Evolutionary conservation across 495 filamentous ascomycete species (phyloP), one percentile per base, ranked within the genome.

Genomic region (Neurospora tetraspora): DNA sequence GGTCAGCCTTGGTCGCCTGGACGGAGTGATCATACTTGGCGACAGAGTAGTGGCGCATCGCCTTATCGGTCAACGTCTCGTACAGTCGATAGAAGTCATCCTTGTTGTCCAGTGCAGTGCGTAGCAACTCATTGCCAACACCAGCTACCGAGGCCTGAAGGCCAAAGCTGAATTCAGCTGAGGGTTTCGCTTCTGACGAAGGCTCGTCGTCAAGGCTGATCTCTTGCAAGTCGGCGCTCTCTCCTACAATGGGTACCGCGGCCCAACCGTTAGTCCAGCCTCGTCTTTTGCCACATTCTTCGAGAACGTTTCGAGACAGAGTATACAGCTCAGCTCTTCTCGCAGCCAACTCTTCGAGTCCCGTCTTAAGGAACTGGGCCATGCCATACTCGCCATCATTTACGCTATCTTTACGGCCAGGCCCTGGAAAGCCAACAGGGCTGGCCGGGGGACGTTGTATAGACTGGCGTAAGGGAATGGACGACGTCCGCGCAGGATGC

Each of bases 221-320:
- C 3, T 90, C 87, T 71, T 88, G 85, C 83, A 91, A 85, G 12
- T 83, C 83, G 16, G 76, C 83, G 6, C 82, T 78, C 70, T 88
- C 82, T 45, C 42, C 42, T 36, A 89, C 84, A 3, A 86, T 80
- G n/a, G 85, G 86, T 23, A 93, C 84, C 36, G 89, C 84, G 40
- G 84, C 84, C 93, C 93, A 96, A 7, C 91, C 93, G 71, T 92
- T 87, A 12, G 83, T 85, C 94, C 95, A 98, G 10, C 90, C 91
- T 39, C 89, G 83, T 69, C 89, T 87, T 76, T 86, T 88, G 11
- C 92, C 94, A 74, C 93, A 86, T 71, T 88, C 86, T 75, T 94
- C 91, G 5, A 98, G 85, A 16, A 93, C 86, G 68, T 91, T 92
- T 74, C 95, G 86, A 18, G 91, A 93, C 39, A 98, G 80, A n/a